phyloP scores from a whole-genome alignment of 345 rosid genomes.

The Melaleuca alternifolia region DNA sequence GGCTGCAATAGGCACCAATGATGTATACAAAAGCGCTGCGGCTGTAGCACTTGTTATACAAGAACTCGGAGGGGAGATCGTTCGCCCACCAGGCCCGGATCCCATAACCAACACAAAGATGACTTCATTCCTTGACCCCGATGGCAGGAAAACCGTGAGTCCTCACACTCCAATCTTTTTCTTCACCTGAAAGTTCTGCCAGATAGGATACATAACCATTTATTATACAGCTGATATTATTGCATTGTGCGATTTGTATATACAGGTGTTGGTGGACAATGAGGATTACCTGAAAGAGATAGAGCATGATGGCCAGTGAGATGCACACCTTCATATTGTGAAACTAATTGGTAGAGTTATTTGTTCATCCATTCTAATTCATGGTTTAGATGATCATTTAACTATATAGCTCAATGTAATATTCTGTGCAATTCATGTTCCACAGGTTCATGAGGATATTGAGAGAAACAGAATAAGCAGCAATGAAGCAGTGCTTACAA shows the following conservation, averaged over 20 bases:
- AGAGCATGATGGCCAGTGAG: neutral
- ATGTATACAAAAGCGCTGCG: constrained; percentile 33
- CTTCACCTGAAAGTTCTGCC: neutral
- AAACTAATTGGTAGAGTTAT: neutral
- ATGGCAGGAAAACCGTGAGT: constrained; percentile 36
- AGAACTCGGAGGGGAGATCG: constrained; percentile 32
- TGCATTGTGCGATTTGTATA: neutral
- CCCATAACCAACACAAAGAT: constrained; percentile 25
- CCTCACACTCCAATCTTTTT: neutral
- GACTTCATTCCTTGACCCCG: constrained; percentile 33
- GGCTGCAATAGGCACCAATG: constrained; percentile 29
- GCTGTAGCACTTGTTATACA: constrained; percentile 17
- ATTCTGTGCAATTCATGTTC: neutral
- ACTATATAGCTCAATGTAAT: neutral
- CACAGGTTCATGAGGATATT: neutral
- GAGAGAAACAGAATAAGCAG: neutral
- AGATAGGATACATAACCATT: neutral
- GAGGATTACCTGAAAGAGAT: constrained; percentile 29
- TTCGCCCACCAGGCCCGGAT: constrained; percentile 27
- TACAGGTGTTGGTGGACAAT: constrained; percentile 39
- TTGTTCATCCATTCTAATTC: neutral
- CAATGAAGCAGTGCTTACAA: neutral
- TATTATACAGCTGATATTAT: neutral
- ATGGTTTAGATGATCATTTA: neutral
- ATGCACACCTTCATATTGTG: neutral